Evolutionary conservation across 768 basidiomycete genomes (phyloP), one percentile per base, ranked within the genome.

Genomic region (Tulasnella sp.): DNA sequence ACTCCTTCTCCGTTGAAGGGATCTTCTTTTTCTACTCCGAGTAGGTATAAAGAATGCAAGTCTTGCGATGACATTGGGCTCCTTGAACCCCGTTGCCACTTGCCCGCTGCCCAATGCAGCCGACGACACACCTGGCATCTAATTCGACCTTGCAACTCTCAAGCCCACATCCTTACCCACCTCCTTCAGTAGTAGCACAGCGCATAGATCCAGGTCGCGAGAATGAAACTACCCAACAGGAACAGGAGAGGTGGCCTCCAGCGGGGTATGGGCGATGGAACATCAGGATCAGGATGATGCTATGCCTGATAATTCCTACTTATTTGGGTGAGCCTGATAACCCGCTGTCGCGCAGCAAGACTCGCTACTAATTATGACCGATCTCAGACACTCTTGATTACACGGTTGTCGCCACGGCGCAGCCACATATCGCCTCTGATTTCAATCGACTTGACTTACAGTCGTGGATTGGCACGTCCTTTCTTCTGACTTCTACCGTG

Each of bases 371-470:
- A 74, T 32, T 11, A 51, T 51, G 23, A n/a, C 51, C 74, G 15
- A n/a, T 18, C 15, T 26, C 57, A 77, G 76, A 79, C n/a, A 80
- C 79, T 23, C 70, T 80, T 18, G 79, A 80, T 51, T 79, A 35
- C 71, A 71, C 75, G 86, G 88, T 88, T 2, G 87, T 89, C 46
- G 88, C 88, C 5, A 89, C 88, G 11, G 87, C 88, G 3, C 88
- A 89, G 78, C 82, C 86, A 37, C 86, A 85, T 44, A 89, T 89
- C 77, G 88, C 88, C 15, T 86, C 85, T 1, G 73, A 79, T 0
- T 86, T 86, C 81, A 81, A 83, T 73, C 79, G 82, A 10, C 82
- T 86, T 2, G 83, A 85, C 70, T 81, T 85, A 15, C 85, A 86
- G 73, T 70, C 79, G 29, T 35, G 86, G 88, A 86, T 89, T n/a